A percentile compares a stretch with the other conserved stretches of the same genome.
phyloP scores from a whole-genome alignment of 495 filamentous ascomycete genomes.

The Hyaloscypha hepaticicola region DNA sequence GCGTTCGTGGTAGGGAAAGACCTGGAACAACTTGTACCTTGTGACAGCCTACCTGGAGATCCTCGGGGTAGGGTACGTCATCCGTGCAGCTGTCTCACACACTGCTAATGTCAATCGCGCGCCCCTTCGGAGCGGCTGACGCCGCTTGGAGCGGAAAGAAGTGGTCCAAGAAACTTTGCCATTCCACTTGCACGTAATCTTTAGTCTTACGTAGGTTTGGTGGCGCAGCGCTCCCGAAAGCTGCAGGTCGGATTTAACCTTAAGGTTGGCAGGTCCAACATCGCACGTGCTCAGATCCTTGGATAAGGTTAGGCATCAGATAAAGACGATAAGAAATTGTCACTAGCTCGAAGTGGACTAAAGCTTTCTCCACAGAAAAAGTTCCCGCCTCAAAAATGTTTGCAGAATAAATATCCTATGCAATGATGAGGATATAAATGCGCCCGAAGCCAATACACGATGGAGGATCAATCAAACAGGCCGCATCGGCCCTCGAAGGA shows the following conservation, averaged over 20 bases:
- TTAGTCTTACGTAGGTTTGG: too few relatives aligned
- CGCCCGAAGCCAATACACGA: slow-evolving; percentile 37
- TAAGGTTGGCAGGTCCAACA: too few relatives aligned
- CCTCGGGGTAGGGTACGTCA: neutral
- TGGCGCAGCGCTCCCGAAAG: too few relatives aligned
- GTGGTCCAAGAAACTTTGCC: too few relatives aligned
- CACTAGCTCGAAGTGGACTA: slow-evolving; percentile 2
- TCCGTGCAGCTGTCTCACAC: neutral
- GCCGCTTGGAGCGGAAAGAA: neutral
- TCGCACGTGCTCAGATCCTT: too few relatives aligned
- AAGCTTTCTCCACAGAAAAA: slow-evolving; percentile 14
- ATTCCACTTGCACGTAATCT: too few relatives aligned
- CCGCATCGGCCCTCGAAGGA: slow-evolving; percentile 85
- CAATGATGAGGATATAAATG: neutral
- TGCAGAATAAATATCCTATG: slow-evolving; percentile 1
- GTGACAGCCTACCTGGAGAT: slow-evolving; percentile 22
- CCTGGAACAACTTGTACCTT: neutral
- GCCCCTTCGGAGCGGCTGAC: neutral
- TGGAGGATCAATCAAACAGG: slow-evolving; percentile 85
- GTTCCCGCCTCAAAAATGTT: slow-evolving; percentile 11
- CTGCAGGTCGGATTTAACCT: too few relatives aligned
- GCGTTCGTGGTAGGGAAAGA: neutral
- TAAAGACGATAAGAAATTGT: slow-evolving; percentile 20
- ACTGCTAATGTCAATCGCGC: neutral
- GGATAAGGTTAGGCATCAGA: neutral